Evolutionary conservation across 2,329 filamentous ascomycete genomes (phyloP), one percentile per base, ranked within the genome.

Genomic region (Microdochium bolleyi): DNA sequence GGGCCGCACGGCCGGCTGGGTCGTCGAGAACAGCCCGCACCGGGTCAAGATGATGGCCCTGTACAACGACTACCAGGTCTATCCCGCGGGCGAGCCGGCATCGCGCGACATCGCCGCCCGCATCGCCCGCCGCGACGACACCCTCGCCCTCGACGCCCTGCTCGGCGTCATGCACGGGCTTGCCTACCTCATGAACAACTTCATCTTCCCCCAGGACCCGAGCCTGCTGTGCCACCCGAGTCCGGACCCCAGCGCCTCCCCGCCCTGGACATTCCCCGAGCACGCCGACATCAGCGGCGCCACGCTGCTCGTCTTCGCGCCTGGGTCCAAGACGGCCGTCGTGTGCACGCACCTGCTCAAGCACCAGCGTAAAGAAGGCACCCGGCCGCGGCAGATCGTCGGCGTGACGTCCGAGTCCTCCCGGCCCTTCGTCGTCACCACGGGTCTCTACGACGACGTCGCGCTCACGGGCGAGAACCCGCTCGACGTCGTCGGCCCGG

Each of bases 11-110:
- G 27, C 54, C 1, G 65, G 62, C 4, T 67, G 74, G 27, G 62
- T 72, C 56, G 53, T 64, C n/a, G 72, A 73, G 44, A 63, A 62
- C 5, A 71, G 64, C 54, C 58, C 58, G 3, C 65, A 73, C 56
- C 61, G 73, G 0, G 56, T 64, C 34, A 52, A 62, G 11, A 53
- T 73, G 34, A 70, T 72, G 69, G 62, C 64, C 1, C 53, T 77
- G 2, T 78, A 78, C 59, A 78, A 78, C 60, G 67, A 67, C 14
- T 77, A 74, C 55, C 25, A 54, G 16, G 56, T 62, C 41, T 46
- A 46, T n/a, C 37, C 37, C 37, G 7, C 37, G 7, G 37, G 37
- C 9, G 54, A 48, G 19, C 37, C 52, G 7, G 49, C 52, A 16
- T 38, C 55, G n/a, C n/a, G n/a, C 4, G 16, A 49, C 13, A 56